A percentile compares a stretch with the other conserved stretches of the same genome.
phyloP scores from a whole-genome alignment of 2,329 filamentous ascomycete species.

The Diaporthe sp. region DNA sequence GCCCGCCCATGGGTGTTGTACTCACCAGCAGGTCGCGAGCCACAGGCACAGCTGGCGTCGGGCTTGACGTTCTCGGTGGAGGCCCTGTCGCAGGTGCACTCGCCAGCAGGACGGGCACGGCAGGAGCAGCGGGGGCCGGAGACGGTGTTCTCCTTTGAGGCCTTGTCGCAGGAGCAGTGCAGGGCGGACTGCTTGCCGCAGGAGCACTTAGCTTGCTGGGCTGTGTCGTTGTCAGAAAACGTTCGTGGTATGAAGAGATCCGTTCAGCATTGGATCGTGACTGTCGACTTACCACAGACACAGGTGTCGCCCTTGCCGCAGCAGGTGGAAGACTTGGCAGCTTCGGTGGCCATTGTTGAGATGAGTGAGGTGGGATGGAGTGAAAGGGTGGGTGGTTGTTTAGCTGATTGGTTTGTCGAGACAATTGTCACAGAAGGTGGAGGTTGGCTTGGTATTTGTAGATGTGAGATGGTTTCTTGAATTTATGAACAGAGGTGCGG shows the following conservation, averaged over 20 bases:
- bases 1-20: constrained; percentile 37
- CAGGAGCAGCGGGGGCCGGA: constrained; percentile 85
- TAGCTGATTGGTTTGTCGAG: neutral
- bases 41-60: constrained; percentile 78
- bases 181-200: constrained; percentile 91
- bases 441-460: neutral
- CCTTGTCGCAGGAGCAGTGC: constrained; percentile 86
- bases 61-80: constrained; percentile 75
- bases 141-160: constrained; percentile 79
- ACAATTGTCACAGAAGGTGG: neutral
- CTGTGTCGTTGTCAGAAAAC: constrained; percentile 50
- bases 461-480: neutral
- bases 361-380: constrained; percentile 9
- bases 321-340: constrained; percentile 62
- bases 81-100: constrained; percentile 85
- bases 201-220: constrained; percentile 80
- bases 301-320: constrained; percentile 68
- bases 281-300: constrained; percentile 65
- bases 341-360: constrained; percentile 49
- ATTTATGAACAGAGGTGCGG: neutral
- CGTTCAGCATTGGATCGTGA: neutral
- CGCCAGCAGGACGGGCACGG: constrained; percentile 81
- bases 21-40: constrained; percentile 78
- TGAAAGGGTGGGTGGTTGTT: neutral
- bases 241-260: neutral